phyloP scores from a whole-genome alignment of 371 early-diverging fungal species.

The Apophysomyces sp. region DNA sequence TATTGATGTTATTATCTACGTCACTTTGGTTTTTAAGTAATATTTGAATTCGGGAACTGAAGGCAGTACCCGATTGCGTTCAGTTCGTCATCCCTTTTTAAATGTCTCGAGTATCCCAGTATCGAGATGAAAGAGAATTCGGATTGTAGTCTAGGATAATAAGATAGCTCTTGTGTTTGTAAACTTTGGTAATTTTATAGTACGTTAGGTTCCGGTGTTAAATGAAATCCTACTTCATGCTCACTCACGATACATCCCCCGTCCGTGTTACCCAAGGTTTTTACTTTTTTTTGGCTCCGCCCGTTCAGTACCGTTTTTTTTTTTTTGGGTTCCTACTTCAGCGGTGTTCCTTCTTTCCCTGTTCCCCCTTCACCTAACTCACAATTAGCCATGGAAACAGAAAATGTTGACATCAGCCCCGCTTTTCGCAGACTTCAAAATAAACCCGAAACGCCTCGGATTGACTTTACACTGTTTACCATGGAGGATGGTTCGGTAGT shows the following conservation, averaged over 20 bases:
- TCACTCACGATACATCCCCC: not conserved
- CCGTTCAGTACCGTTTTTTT: not conserved
- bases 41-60: no score
- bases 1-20: no score
- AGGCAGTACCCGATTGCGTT: no score
- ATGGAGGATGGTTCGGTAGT: slow-evolving; percentile 81
- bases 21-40: no score
- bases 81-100: no score
- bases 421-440: slow-evolving; percentile 21
- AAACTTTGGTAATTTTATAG: no score
- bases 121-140: no score
- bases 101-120: no score
- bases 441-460: slow-evolving; percentile 32
- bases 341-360: slow-evolving; percentile 3
- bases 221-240: no score
- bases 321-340: not conserved
- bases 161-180: no score
- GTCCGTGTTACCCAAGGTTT: not conserved
- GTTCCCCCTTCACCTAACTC: not conserved
- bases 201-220: no score
- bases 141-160: no score
- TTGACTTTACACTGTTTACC: slow-evolving; percentile 76
- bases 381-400: not conserved
- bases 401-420: slow-evolving; percentile 13
- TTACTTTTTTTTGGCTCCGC: slow-evolving; percentile 6